Conservation (phyloP, 106 monocot genomes). For the Cymbidium sinense region DNA sequence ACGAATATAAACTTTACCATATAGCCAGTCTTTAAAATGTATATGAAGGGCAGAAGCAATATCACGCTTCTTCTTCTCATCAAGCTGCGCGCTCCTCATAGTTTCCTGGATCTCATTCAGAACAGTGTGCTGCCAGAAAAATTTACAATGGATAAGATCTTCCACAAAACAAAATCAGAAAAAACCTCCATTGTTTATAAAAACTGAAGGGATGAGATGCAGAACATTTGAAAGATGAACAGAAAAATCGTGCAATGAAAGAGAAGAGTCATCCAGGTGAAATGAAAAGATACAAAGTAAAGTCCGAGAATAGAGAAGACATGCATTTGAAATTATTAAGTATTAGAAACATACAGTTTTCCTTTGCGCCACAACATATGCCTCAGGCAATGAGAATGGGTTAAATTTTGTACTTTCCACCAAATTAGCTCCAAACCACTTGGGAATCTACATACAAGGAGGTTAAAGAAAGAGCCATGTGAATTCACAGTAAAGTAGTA, state of each 20-base stretch:
- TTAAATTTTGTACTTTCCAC: conserved; percentile 30
- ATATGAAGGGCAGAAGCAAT: conserved; percentile 56
- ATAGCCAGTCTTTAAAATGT: conserved; percentile 90
- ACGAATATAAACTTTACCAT: conserved; percentile 41
- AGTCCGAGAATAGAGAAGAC: too few species aligned
- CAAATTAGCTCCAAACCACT: conserved; percentile 32
- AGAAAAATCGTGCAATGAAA: neutral
- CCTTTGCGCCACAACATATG: conserved; percentile 29
- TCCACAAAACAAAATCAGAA: neutral
- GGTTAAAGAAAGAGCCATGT: neutral
- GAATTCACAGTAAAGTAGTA: neutral
- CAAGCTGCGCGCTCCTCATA: conserved; percentile 49
- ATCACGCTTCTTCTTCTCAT: conserved; percentile 58
- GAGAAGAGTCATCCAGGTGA: too few species aligned
- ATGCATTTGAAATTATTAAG: neutral
- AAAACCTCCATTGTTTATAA: too few species aligned
- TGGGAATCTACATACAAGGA: conserved; percentile 44
- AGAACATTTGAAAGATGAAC: too few species aligned
- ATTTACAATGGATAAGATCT: neutral
- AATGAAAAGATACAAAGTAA: neutral
- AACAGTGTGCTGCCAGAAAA: conserved; percentile 5
- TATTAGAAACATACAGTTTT: conserved; percentile 29
- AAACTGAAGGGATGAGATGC: too few species aligned
- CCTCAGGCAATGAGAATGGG: conserved; percentile 57
- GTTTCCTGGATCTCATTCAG: conserved; percentile 59